Conservation (phyloP, 2,329 filamentous ascomycete species). For the Penicillium aurantiogriseum region DNA sequence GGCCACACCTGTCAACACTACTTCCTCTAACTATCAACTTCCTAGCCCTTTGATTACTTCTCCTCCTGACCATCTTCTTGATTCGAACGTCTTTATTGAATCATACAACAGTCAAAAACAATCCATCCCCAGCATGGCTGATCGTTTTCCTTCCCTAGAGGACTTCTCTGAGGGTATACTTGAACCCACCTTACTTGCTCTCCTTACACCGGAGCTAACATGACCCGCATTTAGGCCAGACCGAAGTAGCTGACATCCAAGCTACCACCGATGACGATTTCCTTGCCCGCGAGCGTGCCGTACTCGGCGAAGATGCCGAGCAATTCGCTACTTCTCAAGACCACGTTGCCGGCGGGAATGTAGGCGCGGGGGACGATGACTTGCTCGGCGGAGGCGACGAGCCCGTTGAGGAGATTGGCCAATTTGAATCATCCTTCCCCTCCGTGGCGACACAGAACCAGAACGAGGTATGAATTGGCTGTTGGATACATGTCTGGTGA, state of each 20-base stretch:
- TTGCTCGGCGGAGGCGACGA: slow-evolving; percentile 58
- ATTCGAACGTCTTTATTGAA: slow-evolving; percentile 6
- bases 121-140: slow-evolving; percentile 59
- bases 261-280: slow-evolving; percentile 68
- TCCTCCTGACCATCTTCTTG: background rate
- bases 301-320: slow-evolving; percentile 87
- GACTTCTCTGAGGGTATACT: slow-evolving; percentile 65
- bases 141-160: slow-evolving; percentile 75
- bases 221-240: slow-evolving; percentile 37
- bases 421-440: slow-evolving; percentile 88
- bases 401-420: slow-evolving; percentile 49
- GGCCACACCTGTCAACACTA: slow-evolving; percentile 25
- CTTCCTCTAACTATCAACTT: slow-evolving; percentile 8
- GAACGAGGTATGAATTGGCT: slow-evolving; percentile 61
- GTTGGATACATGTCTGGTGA: background rate
- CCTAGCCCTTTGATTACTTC: slow-evolving; percentile 7
- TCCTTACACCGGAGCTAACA: slow-evolving; percentile 21
- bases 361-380: slow-evolving; percentile 63
- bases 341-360: slow-evolving; percentile 51
- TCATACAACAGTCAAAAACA: slow-evolving; percentile 3
- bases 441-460: slow-evolving; percentile 67
- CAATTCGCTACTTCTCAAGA: slow-evolving; percentile 81
- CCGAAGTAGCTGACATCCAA: slow-evolving; percentile 32
- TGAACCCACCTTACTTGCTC: slow-evolving; percentile 20
- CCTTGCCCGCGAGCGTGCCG: slow-evolving; percentile 83